phyloP scores from a whole-genome alignment of 441 rosid genomes.

The Euphorbia celastroides region DNA sequence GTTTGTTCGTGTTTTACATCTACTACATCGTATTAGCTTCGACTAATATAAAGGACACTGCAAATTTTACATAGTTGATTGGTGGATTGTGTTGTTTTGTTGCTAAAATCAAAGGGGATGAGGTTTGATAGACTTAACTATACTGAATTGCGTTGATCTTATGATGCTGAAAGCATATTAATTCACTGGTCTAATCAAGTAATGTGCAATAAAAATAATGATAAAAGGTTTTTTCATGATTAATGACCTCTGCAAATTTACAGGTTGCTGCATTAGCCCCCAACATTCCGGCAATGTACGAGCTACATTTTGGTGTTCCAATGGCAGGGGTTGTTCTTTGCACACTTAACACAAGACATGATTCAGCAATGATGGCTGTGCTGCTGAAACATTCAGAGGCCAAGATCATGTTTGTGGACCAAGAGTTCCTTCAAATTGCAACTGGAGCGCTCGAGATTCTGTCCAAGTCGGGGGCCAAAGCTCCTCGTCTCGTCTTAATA shows the following conservation, averaged over 20 bases:
- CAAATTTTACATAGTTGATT: background rate
- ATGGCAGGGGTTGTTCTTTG: slow-evolving; percentile 74
- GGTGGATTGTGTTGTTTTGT: background rate
- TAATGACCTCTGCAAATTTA: slow-evolving; percentile 6
- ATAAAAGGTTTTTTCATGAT: no score
- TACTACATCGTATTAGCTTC: background rate
- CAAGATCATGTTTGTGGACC: slow-evolving; percentile 50
- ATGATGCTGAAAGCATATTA: background rate
- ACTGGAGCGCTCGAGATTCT: slow-evolving; percentile 45
- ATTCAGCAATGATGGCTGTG: slow-evolving; percentile 41
- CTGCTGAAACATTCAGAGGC: slow-evolving; percentile 48
- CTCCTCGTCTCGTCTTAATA: slow-evolving; percentile 38
- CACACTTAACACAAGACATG: slow-evolving; percentile 51
- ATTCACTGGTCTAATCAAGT: background rate
- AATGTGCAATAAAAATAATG: background rate
- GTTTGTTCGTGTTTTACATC: background rate
- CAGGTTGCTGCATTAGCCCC: slow-evolving; percentile 69
- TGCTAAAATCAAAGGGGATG: background rate
- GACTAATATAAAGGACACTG: background rate
- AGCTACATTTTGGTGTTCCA: slow-evolving; percentile 79
- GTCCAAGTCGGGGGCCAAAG: slow-evolving; percentile 25
- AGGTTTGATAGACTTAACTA: background rate
- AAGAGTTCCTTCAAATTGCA: slow-evolving; percentile 38
- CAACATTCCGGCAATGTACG: slow-evolving; percentile 66
- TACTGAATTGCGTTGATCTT: background rate